phyloP scores from a whole-genome alignment of 2,329 filamentous ascomycete species.

The Lachnellula arida region DNA sequence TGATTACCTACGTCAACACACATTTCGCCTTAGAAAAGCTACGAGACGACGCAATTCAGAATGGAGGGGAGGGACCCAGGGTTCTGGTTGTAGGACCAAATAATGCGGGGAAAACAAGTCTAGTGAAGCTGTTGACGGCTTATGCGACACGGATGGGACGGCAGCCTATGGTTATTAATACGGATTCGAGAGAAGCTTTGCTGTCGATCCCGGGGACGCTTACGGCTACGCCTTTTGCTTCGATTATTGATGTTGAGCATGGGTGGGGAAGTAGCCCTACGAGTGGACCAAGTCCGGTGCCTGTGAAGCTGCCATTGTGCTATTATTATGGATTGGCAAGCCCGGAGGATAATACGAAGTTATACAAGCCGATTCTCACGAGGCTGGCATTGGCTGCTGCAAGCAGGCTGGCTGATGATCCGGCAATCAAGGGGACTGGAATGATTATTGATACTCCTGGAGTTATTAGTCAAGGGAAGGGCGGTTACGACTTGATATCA shows the following conservation, averaged over 20 bases:
- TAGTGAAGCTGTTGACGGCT: constrained; percentile 70
- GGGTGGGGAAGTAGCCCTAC: constrained; percentile 89
- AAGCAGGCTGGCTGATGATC: constrained; percentile 72
- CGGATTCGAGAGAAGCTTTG: constrained; percentile 77
- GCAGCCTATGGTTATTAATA: constrained; percentile 78
- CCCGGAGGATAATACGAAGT: constrained; percentile 64
- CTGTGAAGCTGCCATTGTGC: constrained; percentile 86
- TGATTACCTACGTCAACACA: constrained; percentile 75
- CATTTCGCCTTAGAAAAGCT: constrained; percentile 80
- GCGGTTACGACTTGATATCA: constrained; percentile 69
- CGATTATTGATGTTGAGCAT: constrained; percentile 81
- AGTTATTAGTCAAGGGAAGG: constrained; percentile 59
- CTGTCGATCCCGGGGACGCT: constrained; percentile 75
- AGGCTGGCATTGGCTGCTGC: constrained; percentile 75
- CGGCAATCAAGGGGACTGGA: constrained; percentile 64
- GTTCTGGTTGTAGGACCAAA: constrained; percentile 78
- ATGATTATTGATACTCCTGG: constrained; percentile 83
- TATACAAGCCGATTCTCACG: constrained; percentile 71
- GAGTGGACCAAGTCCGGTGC: constrained; percentile 80
- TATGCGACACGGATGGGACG: constrained; percentile 72
- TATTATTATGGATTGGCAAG: constrained; percentile 78
- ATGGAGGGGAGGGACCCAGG: constrained; percentile 61
- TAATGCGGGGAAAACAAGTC: constrained; percentile 76
- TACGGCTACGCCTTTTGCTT: constrained; percentile 80
- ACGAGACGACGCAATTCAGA: constrained; percentile 55